Conservation (phyloP, 805 yeast species). For the Kodamaea sagamina region DNA sequence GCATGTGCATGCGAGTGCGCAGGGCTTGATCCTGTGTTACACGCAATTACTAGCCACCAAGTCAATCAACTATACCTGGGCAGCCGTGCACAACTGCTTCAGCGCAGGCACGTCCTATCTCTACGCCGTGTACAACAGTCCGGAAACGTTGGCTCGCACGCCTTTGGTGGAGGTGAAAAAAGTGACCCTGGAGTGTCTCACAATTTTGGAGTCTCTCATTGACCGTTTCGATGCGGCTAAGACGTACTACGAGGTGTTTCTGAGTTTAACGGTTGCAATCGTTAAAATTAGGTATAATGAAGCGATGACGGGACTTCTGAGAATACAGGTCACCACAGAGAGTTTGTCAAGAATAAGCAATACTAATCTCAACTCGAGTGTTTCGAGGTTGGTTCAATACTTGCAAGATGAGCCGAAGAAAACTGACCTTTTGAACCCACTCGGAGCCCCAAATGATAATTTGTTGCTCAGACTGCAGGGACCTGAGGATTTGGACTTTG, state of each 20-base stretch:
- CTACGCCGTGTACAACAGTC: slow-evolving; percentile 72
- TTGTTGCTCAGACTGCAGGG: slow-evolving; percentile 3
- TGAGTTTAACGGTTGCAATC: slow-evolving; percentile 70
- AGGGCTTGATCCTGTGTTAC: slow-evolving; percentile 66
- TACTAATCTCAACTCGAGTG: slow-evolving; percentile 40
- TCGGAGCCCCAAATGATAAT: slow-evolving; percentile 3
- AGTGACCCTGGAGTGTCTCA: slow-evolving; percentile 56
- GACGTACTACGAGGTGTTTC: slow-evolving; percentile 70
- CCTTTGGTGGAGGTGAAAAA: slow-evolving; percentile 45
- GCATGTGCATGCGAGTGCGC: slow-evolving; percentile 62
- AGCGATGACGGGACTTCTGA: slow-evolving; percentile 23
- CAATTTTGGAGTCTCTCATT: slow-evolving; percentile 58
- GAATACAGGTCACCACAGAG: slow-evolving; percentile 11
- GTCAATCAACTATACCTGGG: slow-evolving; percentile 85
- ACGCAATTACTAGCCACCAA: slow-evolving; percentile 55
- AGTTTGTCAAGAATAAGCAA: slow-evolving; percentile 11
- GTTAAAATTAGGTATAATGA: slow-evolving; percentile 55
- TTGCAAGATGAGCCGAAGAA: slow-evolving; percentile 16
- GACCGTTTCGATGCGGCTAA: slow-evolving; percentile 79
- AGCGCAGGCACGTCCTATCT: slow-evolving; percentile 87
- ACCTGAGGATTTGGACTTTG: neutral
- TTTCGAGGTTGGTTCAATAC: slow-evolving; percentile 40
- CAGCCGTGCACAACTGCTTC: slow-evolving; percentile 83
- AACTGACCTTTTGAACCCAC: slow-evolving; percentile 12
- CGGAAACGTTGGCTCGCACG: slow-evolving; percentile 49